Percentiles rank a stretch among this genome's conserved stretches.
These are phyloP conservation scores for Thelephora ganbajun DNA, from an alignment of 768 basidiomycete species.

Conservation along the genomic window DNA sequence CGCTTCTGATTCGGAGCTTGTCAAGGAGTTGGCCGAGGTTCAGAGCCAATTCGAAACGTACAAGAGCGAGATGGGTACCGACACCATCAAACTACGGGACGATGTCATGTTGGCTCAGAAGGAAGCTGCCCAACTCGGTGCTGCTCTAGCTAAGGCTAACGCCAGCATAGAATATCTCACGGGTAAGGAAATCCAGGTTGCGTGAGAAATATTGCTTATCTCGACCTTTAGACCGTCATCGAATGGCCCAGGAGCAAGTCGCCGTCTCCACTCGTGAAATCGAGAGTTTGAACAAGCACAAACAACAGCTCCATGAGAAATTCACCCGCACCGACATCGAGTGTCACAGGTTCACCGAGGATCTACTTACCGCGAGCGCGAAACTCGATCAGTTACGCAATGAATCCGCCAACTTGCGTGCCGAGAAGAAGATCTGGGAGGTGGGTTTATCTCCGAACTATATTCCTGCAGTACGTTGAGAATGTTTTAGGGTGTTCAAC, in stretches of 20 bases:
- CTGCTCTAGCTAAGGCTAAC: slow-evolving; percentile 68
- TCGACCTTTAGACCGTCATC: slow-evolving; percentile 41
- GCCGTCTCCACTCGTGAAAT: slow-evolving; percentile 48
- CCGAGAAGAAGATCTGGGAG: slow-evolving; percentile 92
- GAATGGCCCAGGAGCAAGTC: slow-evolving; percentile 58
- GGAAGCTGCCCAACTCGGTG: slow-evolving; percentile 49
- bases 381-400: slow-evolving; percentile 68
- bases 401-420: slow-evolving; percentile 77
- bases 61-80: slow-evolving; percentile 66
- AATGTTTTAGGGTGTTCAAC: slow-evolving; percentile 50
- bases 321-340: slow-evolving; percentile 66
- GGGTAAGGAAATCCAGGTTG: slow-evolving; percentile 33
- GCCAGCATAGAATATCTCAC: slow-evolving; percentile 69
- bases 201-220: not conserved
- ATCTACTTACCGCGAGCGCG: slow-evolving; percentile 42
- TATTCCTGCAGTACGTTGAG: not conserved
- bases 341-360: slow-evolving; percentile 52
- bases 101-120: slow-evolving; percentile 51
- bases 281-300: slow-evolving; percentile 51
- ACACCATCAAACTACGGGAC: slow-evolving; percentile 59
- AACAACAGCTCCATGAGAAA: slow-evolving; percentile 60
- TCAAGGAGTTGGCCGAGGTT: slow-evolving; percentile 53
- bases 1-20: slow-evolving; percentile 23
- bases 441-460: slow-evolving; percentile 24
- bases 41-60: slow-evolving; percentile 75